Percentiles rank a stretch among this genome's conserved stretches.
Conservation (phyloP, 148 eudicot species). For the Nepenthes mirabilis region DNA sequence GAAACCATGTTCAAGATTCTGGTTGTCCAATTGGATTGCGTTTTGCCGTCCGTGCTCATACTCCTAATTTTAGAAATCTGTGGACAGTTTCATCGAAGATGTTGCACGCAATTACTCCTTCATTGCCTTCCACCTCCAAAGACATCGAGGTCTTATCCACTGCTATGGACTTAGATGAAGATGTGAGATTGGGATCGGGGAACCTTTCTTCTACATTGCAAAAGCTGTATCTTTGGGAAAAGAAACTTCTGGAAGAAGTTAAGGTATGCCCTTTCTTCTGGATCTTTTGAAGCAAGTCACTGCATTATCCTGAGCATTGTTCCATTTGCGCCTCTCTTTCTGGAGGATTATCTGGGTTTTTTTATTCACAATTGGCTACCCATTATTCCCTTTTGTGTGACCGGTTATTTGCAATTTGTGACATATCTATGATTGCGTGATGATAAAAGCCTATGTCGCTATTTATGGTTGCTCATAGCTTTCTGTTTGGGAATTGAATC, state of each 20-base stretch:
- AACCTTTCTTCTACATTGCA: constrained; percentile 82
- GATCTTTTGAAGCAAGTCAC: not conserved
- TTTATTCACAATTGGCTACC: too few species aligned
- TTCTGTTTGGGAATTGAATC: too few species aligned
- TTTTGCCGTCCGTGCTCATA: not conserved
- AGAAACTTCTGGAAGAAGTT: constrained; percentile 88
- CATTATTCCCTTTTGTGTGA: too few species aligned
- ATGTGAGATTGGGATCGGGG: constrained; percentile 33
- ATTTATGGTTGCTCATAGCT: too few species aligned
- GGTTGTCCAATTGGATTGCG: not conserved
- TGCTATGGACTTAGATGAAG: constrained; percentile 33
- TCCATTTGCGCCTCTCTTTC: not conserved
- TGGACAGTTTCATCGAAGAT: constrained; percentile 74
- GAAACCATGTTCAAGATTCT: not conserved
- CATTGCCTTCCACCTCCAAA: constrained; percentile 48
- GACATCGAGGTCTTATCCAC: constrained; percentile 22
- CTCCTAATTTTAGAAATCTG: not conserved
- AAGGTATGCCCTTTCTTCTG: constrained; percentile 32
- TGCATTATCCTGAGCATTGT: not conserved
- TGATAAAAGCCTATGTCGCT: too few species aligned
- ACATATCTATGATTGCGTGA: too few species aligned
- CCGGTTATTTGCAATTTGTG: too few species aligned
- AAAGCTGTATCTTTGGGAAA: constrained; percentile 90
- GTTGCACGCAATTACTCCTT: constrained; percentile 56
- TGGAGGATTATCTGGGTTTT: not conserved